phyloP scores from a whole-genome alignment of 495 filamentous ascomycete genomes.

The Rostrohypoxylon terebratum region DNA sequence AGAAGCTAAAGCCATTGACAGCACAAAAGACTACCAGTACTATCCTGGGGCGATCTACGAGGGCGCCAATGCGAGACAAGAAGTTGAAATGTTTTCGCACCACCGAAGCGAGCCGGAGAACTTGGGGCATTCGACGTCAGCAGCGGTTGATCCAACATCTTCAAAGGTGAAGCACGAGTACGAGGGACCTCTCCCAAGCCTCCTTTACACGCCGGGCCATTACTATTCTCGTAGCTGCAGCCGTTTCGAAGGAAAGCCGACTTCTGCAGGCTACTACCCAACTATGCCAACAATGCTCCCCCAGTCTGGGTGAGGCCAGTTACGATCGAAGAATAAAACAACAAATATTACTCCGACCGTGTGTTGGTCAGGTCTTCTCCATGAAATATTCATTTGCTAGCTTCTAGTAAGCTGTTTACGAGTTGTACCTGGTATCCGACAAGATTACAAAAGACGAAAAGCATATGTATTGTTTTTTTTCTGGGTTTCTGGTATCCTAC shows the following conservation, averaged over 20 bases:
- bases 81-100: conserved; percentile 58
- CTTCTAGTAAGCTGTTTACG: conserved; percentile 23
- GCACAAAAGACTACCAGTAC: conserved; percentile 60
- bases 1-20: conserved; percentile 59
- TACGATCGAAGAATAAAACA: not conserved
- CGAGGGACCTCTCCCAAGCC: conserved; percentile 56
- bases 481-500: conserved; percentile 29
- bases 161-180: conserved; percentile 60
- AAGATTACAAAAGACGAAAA: conserved; percentile 46
- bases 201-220: conserved; percentile 52
- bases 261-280: conserved; percentile 60
- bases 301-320: conserved; percentile 42
- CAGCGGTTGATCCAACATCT: conserved; percentile 26
- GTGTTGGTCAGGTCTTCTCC: conserved; percentile 22
- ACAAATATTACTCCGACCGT: conserved; percentile 10
- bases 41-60: conserved; percentile 61
- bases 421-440: conserved; percentile 33
- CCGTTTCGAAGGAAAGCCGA: conserved; percentile 59
- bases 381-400: conserved; percentile 20
- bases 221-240: conserved; percentile 56
- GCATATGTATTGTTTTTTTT: conserved; percentile 47
- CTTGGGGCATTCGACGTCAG: conserved; percentile 39
- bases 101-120: conserved; percentile 54
- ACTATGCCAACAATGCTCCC: conserved; percentile 54
- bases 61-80: conserved; percentile 52